phyloP scores from a whole-genome alignment of 495 filamentous ascomycete species.

The Rusavskia elegans region DNA sequence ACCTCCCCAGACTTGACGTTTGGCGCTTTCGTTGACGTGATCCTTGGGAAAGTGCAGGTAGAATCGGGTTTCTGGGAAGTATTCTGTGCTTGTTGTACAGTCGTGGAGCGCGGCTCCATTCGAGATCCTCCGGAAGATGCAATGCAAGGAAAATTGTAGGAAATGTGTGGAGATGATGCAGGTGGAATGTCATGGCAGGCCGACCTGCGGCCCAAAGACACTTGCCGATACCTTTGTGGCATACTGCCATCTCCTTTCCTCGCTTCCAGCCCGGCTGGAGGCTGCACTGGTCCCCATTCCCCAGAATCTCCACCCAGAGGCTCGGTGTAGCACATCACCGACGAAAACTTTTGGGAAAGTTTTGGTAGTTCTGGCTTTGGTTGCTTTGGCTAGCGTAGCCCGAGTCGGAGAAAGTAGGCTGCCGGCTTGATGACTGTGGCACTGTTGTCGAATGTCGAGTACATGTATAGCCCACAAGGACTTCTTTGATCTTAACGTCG shows the following conservation, averaged over 20 bases:
- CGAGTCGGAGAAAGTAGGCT: constrained; percentile 29
- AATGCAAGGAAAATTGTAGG: background rate
- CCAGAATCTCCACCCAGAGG: constrained; percentile 10
- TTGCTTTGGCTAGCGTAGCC: constrained; percentile 32
- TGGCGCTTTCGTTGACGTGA: background rate
- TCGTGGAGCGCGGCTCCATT: constrained; percentile 2
- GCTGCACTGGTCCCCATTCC: constrained; percentile 10
- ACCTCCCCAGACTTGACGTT: background rate
- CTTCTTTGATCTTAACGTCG: constrained; percentile 49
- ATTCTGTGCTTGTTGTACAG: background rate
- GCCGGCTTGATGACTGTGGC: constrained; percentile 12
- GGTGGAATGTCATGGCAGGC: constrained; percentile 2
- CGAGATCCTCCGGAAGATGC: background rate
- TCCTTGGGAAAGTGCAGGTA: background rate
- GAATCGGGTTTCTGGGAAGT: background rate
- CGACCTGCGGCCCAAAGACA: constrained; percentile 7
- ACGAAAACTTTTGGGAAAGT: constrained; percentile 9
- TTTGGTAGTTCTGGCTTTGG: constrained; percentile 7
- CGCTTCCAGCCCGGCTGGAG: constrained; percentile 3
- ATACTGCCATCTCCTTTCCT: constrained; percentile 12
- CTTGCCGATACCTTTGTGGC: constrained; percentile 10
- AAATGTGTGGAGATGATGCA: background rate
- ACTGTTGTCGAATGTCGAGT: constrained; percentile 35
- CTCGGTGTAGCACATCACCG: constrained; percentile 7
- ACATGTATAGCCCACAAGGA: constrained; percentile 72